Conservation (phyloP, 208 protist species). For the Trypanosoma rangeli region DNA sequence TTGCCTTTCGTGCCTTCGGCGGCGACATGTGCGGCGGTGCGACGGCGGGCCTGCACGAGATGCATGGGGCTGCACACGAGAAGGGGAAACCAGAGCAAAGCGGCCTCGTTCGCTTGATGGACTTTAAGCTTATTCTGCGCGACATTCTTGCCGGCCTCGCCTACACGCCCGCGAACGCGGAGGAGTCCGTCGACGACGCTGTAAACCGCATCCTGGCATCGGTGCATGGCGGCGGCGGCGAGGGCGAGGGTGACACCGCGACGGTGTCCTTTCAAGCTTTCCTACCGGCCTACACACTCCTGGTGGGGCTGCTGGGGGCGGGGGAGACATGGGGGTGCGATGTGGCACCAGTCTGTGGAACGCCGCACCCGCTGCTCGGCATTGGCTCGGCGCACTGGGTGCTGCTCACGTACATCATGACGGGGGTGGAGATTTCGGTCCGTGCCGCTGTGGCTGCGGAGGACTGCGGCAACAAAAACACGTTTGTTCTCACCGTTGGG, state of each 20-base stretch:
- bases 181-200: conserved; percentile 9
- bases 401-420: conserved; percentile 15
- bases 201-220: conserved; percentile 1
- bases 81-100: neutral
- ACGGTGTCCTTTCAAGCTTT: conserved; percentile 11
- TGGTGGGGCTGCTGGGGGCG: neutral
- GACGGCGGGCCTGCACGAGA: neutral
- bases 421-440: conserved; percentile 9
- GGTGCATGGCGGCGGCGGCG: neutral
- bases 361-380: conserved; percentile 3
- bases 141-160: conserved; percentile 20
- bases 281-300: conserved; percentile 10
- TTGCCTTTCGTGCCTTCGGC: conserved; percentile 24
- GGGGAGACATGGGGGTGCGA: neutral
- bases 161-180: neutral
- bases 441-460: neutral
- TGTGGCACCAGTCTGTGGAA: neutral
- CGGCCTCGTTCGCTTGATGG: neutral
- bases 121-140: conserved; percentile 13
- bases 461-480: conserved; percentile 3
- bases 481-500: conserved; percentile 10
- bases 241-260: neutral
- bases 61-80: neutral
- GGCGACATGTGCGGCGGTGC: neutral
- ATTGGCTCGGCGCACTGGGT: conserved; percentile 26